Percentiles rank a stretch among this genome's conserved stretches.
phyloP scores from a whole-genome alignment of 306 rosid species.

The Acacia confusa region DNA sequence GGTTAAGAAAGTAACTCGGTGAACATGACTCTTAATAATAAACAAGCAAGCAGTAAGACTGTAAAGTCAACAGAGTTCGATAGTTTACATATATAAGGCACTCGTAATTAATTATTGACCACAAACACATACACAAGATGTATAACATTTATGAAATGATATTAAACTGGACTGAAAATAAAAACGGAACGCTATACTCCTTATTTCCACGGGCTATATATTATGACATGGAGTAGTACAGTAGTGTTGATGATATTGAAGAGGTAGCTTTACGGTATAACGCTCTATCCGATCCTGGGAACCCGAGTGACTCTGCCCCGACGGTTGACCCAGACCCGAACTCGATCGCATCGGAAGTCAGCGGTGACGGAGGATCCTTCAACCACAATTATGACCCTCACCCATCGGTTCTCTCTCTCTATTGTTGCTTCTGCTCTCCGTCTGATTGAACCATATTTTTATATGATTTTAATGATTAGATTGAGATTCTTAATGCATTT shows the following conservation, averaged over 20 bases:
- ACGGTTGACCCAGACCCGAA: background rate
- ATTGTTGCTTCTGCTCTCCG: slow-evolving; percentile 36
- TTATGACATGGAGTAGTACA: too few species aligned
- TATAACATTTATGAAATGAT: background rate
- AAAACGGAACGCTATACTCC: background rate
- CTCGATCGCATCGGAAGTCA: background rate
- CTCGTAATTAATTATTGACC: too few species aligned
- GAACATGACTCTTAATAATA: too few species aligned
- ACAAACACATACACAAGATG: background rate
- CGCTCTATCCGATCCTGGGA: background rate
- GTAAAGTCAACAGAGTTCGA: background rate
- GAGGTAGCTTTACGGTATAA: too few species aligned
- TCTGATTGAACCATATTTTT: too few species aligned
- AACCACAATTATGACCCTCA: background rate
- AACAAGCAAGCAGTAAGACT: too few species aligned
- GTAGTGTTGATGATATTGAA: too few species aligned
- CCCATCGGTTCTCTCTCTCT: slow-evolving; percentile 25
- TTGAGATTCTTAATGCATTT: too few species aligned
- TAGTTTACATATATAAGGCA: background rate
- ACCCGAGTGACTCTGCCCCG: background rate
- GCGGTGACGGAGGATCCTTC: background rate
- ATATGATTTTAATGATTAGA: too few species aligned
- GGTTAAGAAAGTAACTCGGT: too few species aligned
- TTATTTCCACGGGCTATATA: too few species aligned
- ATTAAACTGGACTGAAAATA: background rate